Evolutionary conservation across 2,329 filamentous ascomycete genomes (phyloP), one percentile per base, ranked within the genome.

Genomic region (Colletotrichum spinosum): DNA sequence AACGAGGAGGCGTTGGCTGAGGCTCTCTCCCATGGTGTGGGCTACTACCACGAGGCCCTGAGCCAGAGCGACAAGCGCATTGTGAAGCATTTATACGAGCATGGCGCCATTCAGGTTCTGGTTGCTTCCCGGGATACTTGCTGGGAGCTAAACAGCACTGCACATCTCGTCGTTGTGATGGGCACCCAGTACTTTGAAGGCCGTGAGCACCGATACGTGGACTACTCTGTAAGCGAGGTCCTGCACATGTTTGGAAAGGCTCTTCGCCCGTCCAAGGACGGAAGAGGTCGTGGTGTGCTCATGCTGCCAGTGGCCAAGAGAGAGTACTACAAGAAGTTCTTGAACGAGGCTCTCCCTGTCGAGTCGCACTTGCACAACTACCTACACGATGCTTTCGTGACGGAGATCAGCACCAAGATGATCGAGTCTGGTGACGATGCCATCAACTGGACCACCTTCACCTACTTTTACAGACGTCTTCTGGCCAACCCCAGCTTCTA

Each of bases 181-280:
- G 94, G 94, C 13, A 99, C 97, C 1, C 96, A 99, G 74, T 97
- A 94, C 79, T 99, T 95, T 70, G 96, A 99, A 73, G 96, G 96
- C 7, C 90, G 94, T 55, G 95, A 99, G 78, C 97, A 99, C 77
- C 91, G 97, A 67, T 99, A 99, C 77, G 90, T 98, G 57, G 96
- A 99, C 78, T 99, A 99, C 73, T 92, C 94, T 4, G 88, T 98
- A 69, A 95, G 92, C 73, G 96, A 99, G 75, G 89, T 99, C 13
- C 81, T 99, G 60, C 96, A 99, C 74, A 99, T 99, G 95, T 97
- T 98, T 72, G 96, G 96, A 71, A 97, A 96, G 78, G 92, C 96
- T 42, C 89, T 94, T 59, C 89, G 92, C 45, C 89, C 93, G 2
- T 87, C 90, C 4, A 86, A 90, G 73, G 94, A 97, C 72, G 93